Percentiles rank a stretch among this genome's conserved stretches.
phyloP scores from a whole-genome alignment of 257 asterid genomes.

The Anisodus acutangulus region DNA sequence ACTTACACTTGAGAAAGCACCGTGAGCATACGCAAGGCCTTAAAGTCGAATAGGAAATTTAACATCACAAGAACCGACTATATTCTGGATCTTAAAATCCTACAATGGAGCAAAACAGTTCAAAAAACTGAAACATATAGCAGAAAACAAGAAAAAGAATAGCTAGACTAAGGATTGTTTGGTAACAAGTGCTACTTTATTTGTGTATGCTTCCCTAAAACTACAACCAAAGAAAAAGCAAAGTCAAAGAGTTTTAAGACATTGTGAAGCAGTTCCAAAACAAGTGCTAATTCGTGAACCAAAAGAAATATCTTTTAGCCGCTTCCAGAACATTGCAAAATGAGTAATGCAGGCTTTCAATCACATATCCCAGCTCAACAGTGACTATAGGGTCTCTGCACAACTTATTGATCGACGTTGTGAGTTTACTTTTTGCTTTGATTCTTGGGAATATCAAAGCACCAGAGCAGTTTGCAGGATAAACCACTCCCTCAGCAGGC shows the following conservation, averaged over 20 bases:
- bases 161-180: neutral
- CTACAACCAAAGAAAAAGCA: conserved; percentile 5
- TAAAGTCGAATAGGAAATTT: conserved; percentile 76
- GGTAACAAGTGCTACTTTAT: neutral
- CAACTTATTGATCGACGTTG: neutral
- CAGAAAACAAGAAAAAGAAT: neutral
- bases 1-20: conserved; percentile 81
- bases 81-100: conserved; percentile 86
- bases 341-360: conserved; percentile 8
- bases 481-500: neutral
- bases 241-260: neutral
- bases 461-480: neutral
- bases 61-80: conserved; percentile 81
- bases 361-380: neutral
- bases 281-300: neutral
- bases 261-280: conserved; percentile 10
- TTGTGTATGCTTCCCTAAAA: neutral
- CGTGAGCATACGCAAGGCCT: conserved; percentile 79
- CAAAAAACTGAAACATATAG: conserved; percentile 4
- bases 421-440: neutral
- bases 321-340: neutral
- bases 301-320: neutral
- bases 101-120: conserved; percentile 30
- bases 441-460: conserved; percentile 1
- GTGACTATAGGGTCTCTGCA: neutral